Evolutionary conservation across 2,329 filamentous ascomycete genomes (phyloP).

Genomic region (Tolypocladium endophyticum): DNA sequence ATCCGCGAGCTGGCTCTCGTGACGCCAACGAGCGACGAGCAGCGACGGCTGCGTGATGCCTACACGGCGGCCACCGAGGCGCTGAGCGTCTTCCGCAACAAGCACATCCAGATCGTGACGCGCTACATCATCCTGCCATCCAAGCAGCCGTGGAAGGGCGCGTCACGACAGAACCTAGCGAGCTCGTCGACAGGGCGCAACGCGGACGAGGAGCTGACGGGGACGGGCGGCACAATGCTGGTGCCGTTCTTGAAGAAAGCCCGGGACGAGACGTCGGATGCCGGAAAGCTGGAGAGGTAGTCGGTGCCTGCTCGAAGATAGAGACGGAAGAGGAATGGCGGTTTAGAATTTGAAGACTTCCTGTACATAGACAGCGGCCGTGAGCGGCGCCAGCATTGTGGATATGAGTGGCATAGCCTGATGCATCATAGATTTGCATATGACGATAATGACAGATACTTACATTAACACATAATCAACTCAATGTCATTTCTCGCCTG

Average conservation of each 20-base stretch:
- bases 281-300: slow-evolving; percentile 19
- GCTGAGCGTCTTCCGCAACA: slow-evolving; percentile 66
- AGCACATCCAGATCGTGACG: slow-evolving; percentile 82
- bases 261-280: slow-evolving; percentile 62
- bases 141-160: slow-evolving; percentile 23
- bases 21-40: slow-evolving; percentile 44
- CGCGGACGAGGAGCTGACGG: slow-evolving; percentile 47
- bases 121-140: slow-evolving; percentile 83
- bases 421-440: neutral
- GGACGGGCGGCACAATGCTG: slow-evolving; percentile 78
- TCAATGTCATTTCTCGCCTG: too few relatives aligned
- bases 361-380: neutral
- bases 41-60: slow-evolving; percentile 23
- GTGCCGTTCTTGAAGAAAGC: slow-evolving; percentile 86
- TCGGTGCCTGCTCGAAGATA: neutral
- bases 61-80: slow-evolving; percentile 69
- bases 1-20: slow-evolving; percentile 57
- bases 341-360: neutral
- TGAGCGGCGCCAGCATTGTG: neutral
- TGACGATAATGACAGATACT: neutral
- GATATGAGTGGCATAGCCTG: neutral
- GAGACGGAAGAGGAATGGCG: neutral
- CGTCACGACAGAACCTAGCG: slow-evolving; percentile 28
- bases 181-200: slow-evolving; percentile 28
- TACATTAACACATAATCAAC: too few relatives aligned